phyloP scores from a whole-genome alignment of 176 grass and related monocot genomes.

The Miscanthus lutarioriparius region DNA sequence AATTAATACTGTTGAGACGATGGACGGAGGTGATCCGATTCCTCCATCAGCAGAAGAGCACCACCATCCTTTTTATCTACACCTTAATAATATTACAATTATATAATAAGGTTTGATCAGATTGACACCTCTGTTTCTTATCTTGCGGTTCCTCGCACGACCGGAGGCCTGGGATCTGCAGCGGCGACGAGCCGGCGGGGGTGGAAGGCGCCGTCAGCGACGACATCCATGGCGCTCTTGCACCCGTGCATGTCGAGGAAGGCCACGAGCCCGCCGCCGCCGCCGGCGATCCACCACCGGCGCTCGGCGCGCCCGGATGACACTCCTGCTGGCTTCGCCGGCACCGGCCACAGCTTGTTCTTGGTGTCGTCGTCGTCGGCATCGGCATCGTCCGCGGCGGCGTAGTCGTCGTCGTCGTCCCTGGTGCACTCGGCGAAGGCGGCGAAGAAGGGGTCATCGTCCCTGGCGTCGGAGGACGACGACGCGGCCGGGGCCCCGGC shows the following conservation, averaged over 20 bases:
- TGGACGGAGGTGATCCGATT: neutral
- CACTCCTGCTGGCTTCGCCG: neutral
- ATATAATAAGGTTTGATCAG: neutral
- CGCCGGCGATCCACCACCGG: neutral
- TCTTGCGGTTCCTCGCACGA: constrained; percentile 26
- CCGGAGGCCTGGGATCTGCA: neutral
- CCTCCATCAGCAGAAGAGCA: neutral
- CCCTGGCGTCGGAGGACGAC: neutral
- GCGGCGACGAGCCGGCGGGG: constrained; percentile 38
- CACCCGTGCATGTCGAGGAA: constrained; percentile 59
- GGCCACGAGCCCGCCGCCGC: too few species aligned
- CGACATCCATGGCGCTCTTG: constrained; percentile 60
- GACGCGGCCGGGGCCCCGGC: neutral
- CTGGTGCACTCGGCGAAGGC: constrained; percentile 53
- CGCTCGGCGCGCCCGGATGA: neutral
- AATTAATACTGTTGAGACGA: neutral
- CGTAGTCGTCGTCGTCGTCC: constrained; percentile 20
- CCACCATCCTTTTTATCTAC: neutral
- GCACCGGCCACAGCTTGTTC: neutral
- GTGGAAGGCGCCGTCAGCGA: constrained; percentile 47
- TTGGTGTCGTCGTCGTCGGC: neutral
- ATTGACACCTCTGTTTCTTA: neutral
- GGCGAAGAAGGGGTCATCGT: constrained; percentile 24
- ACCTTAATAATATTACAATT: neutral
- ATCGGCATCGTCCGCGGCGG: neutral